Base-by-base conservation (phyloP, 768 basidiomycete species). In the Rhodotorula toruloides region DNA sequence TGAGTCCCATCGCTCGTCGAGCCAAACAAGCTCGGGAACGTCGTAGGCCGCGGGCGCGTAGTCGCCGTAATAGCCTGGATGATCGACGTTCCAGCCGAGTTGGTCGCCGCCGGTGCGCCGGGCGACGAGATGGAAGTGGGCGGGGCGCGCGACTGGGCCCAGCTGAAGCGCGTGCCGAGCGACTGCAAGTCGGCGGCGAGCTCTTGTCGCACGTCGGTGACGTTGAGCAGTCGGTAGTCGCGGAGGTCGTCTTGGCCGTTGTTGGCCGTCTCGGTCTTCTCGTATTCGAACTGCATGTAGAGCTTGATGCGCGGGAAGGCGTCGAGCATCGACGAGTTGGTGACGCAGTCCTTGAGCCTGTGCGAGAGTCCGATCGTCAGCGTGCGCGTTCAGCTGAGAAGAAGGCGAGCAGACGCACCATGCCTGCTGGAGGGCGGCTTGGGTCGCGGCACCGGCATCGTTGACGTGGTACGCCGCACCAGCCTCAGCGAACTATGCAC, bases 221-320 rank as follows among this genome's bases (percentile, higher is more conserved):
- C 49, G 68, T 76, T 76, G 27, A 71, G 67, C 12, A 75, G 25
- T 52, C 74, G 71, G 61, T 63, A 75, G 57, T 75, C 74, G 49
- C 74, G 73, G 1, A 58, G 42, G 59, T 74, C 74, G 29, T 64
- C 4, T 13, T 32, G 17, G 25, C 62, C 65, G 54, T 55, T 34
- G 58, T 65, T 67, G 55, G 73, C 63, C 6, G 65, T 54, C 58
- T 76, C 75, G 40, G 32, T 52, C 70, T 76, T 76, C 56, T 75
- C 68, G 66, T 74, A 74, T 65, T 76, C 75, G 73, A 76, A 76
- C 43, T 75, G 71, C 74, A 75, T 76, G 67, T 73, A 67, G 52
- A 76, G 53, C 63, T 75, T 75, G 54, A 76, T 50, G 4, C 74
- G 74, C 25, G 73, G 72, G 72, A 65, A 70, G 22, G 48, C 37